Evolutionary conservation across 495 filamentous ascomycete genomes (phyloP).

Genomic region (Lophium mytilinum): DNA sequence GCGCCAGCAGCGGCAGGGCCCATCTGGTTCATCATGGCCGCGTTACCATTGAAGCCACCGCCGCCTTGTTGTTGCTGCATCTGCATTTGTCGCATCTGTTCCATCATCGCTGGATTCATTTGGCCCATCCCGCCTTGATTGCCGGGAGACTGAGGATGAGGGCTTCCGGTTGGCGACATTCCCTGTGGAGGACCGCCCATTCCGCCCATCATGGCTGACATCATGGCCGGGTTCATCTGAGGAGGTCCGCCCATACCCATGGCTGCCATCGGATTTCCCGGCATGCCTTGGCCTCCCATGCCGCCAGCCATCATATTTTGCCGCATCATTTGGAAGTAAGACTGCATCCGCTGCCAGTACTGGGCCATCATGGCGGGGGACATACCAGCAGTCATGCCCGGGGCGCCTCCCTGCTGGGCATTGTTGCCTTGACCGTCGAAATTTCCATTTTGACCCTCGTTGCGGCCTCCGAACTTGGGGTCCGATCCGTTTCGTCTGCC

Average conservation of each 20-base stretch:
- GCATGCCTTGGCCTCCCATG: conserved; percentile 41
- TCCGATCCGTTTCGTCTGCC: conserved; percentile 39
- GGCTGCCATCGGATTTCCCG: conserved; percentile 40
- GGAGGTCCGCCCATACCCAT: conserved; percentile 12
- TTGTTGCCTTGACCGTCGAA: conserved; percentile 31
- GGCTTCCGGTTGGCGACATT: conserved; percentile 32
- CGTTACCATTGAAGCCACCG: conserved; percentile 2
- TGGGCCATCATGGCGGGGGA: conserved; percentile 96
- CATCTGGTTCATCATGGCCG: conserved; percentile 9
- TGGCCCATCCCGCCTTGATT: conserved; percentile 32
- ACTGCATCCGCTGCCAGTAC: conserved; percentile 95
- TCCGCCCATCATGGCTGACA: conserved; percentile 52
- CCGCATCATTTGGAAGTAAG: conserved; percentile 92
- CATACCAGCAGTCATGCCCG: conserved; percentile 48
- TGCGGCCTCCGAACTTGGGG: conserved; percentile 50
- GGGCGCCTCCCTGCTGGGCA: conserved; percentile 9
- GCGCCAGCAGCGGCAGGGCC: neutral
- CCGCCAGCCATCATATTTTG: conserved; percentile 56
- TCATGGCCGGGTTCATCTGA: conserved; percentile 72
- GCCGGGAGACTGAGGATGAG: conserved; percentile 40
- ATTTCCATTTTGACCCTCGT: conserved; percentile 30
- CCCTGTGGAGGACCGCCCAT: conserved; percentile 10
- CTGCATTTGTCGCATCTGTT: conserved; percentile 60
- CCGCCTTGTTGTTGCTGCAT: conserved; percentile 28
- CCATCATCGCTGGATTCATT: conserved; percentile 65